Conservation (phyloP, 1,284 basidiomycete genomes). For the Mycena citricolor region DNA sequence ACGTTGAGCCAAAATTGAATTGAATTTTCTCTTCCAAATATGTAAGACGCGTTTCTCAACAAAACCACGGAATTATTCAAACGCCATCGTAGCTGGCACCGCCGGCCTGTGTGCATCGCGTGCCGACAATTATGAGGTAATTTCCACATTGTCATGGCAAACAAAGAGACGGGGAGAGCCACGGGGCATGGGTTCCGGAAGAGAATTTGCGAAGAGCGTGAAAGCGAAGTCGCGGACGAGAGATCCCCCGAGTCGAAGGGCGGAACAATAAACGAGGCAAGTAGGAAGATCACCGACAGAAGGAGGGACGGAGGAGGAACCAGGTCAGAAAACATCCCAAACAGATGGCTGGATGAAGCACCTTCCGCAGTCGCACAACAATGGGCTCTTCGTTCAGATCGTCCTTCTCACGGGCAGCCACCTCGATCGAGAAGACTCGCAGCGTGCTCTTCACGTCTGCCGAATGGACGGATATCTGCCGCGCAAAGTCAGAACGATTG, state of each 20-base stretch:
- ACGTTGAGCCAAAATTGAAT: no score
- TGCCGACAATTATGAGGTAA: no score
- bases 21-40: no score
- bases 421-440: constrained; percentile 81
- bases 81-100: constrained; percentile 82
- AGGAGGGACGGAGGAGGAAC: constrained; percentile 7
- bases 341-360: constrained; percentile 30
- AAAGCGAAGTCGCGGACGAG: no score
- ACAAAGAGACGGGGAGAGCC: constrained; percentile 23
- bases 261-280: constrained; percentile 8
- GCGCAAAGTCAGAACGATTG: constrained; percentile 8
- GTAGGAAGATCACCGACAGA: constrained; percentile 12
- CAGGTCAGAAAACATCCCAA: constrained; percentile 13
- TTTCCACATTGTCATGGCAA: no score
- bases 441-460: constrained; percentile 84
- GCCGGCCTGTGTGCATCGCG: constrained; percentile 69
- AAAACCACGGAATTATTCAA: no score
- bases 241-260: no score
- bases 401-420: constrained; percentile 75
- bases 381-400: constrained; percentile 84
- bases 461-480: constrained; percentile 83
- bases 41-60: no score
- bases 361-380: constrained; percentile 72
- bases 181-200: constrained; percentile 17
- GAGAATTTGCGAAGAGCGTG: no score